Conservation (phyloP, 345 rosid species). For the Eutrema heterophyllum region DNA sequence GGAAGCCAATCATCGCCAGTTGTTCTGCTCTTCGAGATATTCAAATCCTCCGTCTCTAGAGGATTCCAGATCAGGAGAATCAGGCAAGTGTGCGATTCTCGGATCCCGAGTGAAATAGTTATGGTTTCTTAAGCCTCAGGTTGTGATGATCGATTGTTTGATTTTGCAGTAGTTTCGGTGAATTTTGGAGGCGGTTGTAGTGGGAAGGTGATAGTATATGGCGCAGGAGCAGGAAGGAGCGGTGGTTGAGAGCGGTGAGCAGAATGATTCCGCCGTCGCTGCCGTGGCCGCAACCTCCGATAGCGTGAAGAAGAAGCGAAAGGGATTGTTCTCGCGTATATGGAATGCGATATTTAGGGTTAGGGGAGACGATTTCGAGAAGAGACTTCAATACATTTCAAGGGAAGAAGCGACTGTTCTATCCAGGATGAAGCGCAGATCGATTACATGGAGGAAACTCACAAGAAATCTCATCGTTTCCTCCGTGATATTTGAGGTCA, state of each 20-base stretch:
- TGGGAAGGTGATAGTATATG: slow-evolving; percentile 26
- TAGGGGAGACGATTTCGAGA: slow-evolving; percentile 79
- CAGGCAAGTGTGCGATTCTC: slow-evolving; percentile 12
- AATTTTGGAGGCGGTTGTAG: background rate
- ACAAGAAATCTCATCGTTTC: slow-evolving; percentile 54
- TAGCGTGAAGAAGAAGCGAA: slow-evolving; percentile 39
- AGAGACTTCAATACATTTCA: slow-evolving; percentile 70
- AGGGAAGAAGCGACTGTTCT: slow-evolving; percentile 80
- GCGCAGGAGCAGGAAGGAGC: slow-evolving; percentile 35
- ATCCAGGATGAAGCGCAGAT: slow-evolving; percentile 59
- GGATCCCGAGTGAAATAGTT: background rate
- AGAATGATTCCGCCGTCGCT: slow-evolving; percentile 27
- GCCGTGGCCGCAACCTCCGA: background rate
- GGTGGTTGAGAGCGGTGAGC: slow-evolving; percentile 32
- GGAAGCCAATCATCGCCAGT: slow-evolving; percentile 14
- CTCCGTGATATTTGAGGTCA: slow-evolving; percentile 70
- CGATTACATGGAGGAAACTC: slow-evolving; percentile 59
- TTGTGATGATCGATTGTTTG: slow-evolving; percentile 7
- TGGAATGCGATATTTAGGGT: slow-evolving; percentile 63
- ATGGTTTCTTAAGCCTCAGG: background rate
- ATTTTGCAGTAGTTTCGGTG: slow-evolving; percentile 15
- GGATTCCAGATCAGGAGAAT: slow-evolving; percentile 6
- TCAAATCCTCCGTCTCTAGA: slow-evolving; percentile 4
- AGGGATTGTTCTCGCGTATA: slow-evolving; percentile 64
- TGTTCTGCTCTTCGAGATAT: background rate